phyloP scores from a whole-genome alignment of 768 basidiomycete genomes.

The Lactifluus echinatus region DNA sequence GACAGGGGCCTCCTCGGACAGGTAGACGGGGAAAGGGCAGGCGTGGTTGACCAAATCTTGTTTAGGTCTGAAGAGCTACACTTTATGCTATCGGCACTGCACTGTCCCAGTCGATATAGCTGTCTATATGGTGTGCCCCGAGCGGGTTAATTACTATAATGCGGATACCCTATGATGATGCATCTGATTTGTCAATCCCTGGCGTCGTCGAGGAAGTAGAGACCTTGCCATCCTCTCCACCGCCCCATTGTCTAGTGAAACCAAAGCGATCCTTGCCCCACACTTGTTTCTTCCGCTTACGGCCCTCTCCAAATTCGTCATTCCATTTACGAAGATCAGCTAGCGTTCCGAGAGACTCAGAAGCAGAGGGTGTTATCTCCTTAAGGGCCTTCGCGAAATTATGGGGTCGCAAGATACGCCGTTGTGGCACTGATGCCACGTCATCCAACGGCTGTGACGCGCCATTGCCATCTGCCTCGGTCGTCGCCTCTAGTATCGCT shows the following conservation, averaged over 20 bases:
- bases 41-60: conserved; percentile 2
- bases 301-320: conserved; percentile 87
- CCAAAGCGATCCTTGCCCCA: conserved; percentile 90
- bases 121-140: not conserved
- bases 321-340: conserved; percentile 82
- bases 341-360: conserved; percentile 70
- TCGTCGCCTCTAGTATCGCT: too few species aligned
- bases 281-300: conserved; percentile 55
- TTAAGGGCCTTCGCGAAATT: conserved; percentile 81
- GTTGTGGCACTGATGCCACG: conserved; percentile 4
- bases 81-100: not conserved
- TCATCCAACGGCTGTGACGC: not conserved
- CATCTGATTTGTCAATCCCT: conserved; percentile 7
- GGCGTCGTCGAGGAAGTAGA: conserved; percentile 18
- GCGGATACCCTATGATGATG: conserved; percentile 4
- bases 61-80: not conserved
- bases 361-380: conserved; percentile 86
- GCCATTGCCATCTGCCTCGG: not conserved
- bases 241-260: conserved; percentile 47
- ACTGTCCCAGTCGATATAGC: not conserved
- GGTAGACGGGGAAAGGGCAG: conserved; percentile 20
- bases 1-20: conserved; percentile 32
- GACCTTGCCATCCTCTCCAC: conserved; percentile 40
- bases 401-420: conserved; percentile 39
- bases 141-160: not conserved